Evolutionary conservation across 2,329 filamentous ascomycete species (phyloP).

Genomic region (Ilyonectria destructans): DNA sequence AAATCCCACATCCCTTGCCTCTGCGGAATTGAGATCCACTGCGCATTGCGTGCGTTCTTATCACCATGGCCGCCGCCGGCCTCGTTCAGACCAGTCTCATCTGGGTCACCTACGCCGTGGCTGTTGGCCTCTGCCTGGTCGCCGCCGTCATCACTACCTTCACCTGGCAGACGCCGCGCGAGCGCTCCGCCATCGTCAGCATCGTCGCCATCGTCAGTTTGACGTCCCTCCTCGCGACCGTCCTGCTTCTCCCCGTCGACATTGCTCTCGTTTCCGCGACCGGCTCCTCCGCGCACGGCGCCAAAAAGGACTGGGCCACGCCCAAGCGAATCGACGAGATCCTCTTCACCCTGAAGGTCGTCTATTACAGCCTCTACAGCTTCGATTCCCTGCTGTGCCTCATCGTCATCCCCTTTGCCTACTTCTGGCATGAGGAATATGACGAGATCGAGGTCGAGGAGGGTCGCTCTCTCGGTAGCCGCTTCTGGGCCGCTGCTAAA

Average conservation of each 20-base stretch:
- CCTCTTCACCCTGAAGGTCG: constrained; percentile 84
- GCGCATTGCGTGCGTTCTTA: neutral
- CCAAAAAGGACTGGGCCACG: constrained; percentile 96
- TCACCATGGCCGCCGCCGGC: constrained; percentile 63
- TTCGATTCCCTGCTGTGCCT: constrained; percentile 92
- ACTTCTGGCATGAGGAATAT: constrained; percentile 99
- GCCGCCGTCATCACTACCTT: constrained; percentile 90
- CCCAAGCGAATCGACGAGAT: constrained; percentile 85
- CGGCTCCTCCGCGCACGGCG: constrained; percentile 80
- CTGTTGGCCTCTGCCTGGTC: constrained; percentile 82
- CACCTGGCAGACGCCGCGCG: constrained; percentile 90
- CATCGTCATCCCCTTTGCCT: constrained; percentile 92
- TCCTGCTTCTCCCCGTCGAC: constrained; percentile 94
- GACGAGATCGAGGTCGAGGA: constrained; percentile 92
- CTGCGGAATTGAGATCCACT: neutral
- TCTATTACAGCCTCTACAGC: constrained; percentile 95
- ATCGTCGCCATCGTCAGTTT: constrained; percentile 89
- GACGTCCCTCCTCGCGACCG: constrained; percentile 89
- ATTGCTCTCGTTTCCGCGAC: constrained; percentile 96
- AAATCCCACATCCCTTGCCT: constrained; percentile 12
- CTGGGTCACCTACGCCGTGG: constrained; percentile 93
- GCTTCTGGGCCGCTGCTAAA: constrained; percentile 88
- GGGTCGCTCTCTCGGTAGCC: constrained; percentile 78
- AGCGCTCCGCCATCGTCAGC: constrained; percentile 87
- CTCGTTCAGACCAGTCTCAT: constrained; percentile 92